phyloP scores from a whole-genome alignment of 2,329 filamentous ascomycete species.

The Neocatenulostroma microsporum region DNA sequence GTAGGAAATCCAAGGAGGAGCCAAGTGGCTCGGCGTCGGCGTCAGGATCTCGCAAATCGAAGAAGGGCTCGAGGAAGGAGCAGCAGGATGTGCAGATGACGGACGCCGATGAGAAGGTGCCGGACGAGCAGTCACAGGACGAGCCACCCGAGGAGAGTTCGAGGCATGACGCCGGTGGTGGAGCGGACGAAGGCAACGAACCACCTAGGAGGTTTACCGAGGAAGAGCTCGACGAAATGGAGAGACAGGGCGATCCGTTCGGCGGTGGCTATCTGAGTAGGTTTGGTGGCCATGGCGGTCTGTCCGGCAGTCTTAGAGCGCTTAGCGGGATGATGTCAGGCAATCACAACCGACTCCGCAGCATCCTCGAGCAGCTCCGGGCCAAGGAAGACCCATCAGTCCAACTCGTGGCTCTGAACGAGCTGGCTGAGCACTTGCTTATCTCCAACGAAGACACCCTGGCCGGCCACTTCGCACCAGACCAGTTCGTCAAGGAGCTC shows the following conservation, averaged over 20 bases:
- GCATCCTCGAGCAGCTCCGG: slow-evolving; percentile 52
- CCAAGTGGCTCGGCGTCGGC: slow-evolving; percentile 23
- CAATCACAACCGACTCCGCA: slow-evolving; percentile 68
- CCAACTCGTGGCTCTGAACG: slow-evolving; percentile 86
- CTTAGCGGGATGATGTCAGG: slow-evolving; percentile 89
- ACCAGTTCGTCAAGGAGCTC: slow-evolving; percentile 91
- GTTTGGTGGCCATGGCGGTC: slow-evolving; percentile 52
- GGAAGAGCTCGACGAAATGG: slow-evolving; percentile 44
- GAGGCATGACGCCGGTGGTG: slow-evolving; percentile 30
- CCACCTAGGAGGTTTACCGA: slow-evolving; percentile 57
- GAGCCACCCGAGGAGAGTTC: slow-evolving; percentile 24
- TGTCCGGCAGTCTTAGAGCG: slow-evolving; percentile 76
- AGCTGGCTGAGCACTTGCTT: slow-evolving; percentile 84
- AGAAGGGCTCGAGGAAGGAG: slow-evolving; percentile 26
- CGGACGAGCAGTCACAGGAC: slow-evolving; percentile 28
- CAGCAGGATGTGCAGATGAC: slow-evolving; percentile 29
- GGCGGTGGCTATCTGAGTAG: slow-evolving; percentile 59
- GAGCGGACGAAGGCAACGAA: slow-evolving; percentile 43
- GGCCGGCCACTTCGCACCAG: slow-evolving; percentile 87
- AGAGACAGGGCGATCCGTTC: slow-evolving; percentile 52
- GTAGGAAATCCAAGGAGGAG: slow-evolving; percentile 56
- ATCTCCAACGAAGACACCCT: slow-evolving; percentile 96
- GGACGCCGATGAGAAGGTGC: slow-evolving; percentile 24
- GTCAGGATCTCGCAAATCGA: slow-evolving; percentile 24
- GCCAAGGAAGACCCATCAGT: slow-evolving; percentile 78